Evolutionary conservation across 1,139 yeast species (phyloP).

Genomic region (Chernovozyma aurita): DNA sequence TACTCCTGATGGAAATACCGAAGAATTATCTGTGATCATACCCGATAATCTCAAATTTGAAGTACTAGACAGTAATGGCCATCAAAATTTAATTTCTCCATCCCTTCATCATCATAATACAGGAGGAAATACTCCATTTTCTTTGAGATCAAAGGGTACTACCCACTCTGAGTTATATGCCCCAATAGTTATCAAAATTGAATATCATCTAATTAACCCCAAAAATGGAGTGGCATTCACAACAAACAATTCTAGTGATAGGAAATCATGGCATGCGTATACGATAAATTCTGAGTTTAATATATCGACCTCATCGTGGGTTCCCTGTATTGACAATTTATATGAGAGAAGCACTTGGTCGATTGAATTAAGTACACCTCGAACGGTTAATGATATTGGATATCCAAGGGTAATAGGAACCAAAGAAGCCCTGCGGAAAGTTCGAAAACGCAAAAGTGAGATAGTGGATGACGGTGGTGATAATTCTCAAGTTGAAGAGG

Average conservation of each 20-base stretch:
- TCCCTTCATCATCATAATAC: constrained; percentile 11
- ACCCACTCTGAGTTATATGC: constrained; percentile 45
- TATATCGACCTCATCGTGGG: constrained; percentile 88
- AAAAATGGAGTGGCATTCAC: constrained; percentile 74
- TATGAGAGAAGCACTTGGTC: constrained; percentile 95
- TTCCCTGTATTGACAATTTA: constrained; percentile 88
- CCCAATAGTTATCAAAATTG: constrained; percentile 69
- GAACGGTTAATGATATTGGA: constrained; percentile 72
- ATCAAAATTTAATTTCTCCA: constrained; percentile 3
- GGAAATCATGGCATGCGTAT: constrained; percentile 72
- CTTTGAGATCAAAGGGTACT: constrained; percentile 30
- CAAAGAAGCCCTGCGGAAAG: constrained; percentile 17
- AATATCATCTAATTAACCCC: constrained; percentile 63
- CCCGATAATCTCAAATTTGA: constrained; percentile 70
- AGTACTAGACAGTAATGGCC: constrained; percentile 44
- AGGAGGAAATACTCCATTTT: constrained; percentile 28
- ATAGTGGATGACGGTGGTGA: constrained; percentile 8
- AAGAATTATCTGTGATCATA: constrained; percentile 64
- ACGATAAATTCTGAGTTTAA: constrained; percentile 78
- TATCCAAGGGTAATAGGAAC: constrained; percentile 37
- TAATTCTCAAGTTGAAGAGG: constrained; percentile 4
- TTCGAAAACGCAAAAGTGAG: constrained; percentile 13
- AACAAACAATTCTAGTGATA: constrained; percentile 36
- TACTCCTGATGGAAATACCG: constrained; percentile 45
- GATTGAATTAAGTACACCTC: constrained; percentile 74